Evolutionary conservation across 805 yeast species (phyloP).

Genomic region (Saccharomycopsis sp.): DNA sequence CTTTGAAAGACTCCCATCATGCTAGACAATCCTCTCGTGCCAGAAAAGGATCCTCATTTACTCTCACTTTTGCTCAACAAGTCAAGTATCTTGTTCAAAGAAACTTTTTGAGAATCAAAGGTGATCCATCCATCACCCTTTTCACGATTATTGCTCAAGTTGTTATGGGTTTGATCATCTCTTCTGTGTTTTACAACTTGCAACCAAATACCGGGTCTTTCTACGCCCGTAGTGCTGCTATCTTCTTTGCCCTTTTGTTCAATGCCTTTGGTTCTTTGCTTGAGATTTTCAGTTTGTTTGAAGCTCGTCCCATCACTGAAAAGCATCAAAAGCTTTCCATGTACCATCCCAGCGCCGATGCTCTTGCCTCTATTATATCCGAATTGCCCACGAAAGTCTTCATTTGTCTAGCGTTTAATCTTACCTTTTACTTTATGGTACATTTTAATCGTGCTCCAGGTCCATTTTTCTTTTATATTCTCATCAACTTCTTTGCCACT

Average conservation of each 20-base stretch:
- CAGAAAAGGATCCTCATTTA: slow-evolving; percentile 42
- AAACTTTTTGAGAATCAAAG: slow-evolving; percentile 40
- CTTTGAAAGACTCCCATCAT: slow-evolving; percentile 33
- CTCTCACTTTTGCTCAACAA: slow-evolving; percentile 45
- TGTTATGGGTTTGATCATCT: slow-evolving; percentile 44
- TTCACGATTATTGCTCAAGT: slow-evolving; percentile 37
- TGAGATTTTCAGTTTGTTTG: slow-evolving; percentile 47
- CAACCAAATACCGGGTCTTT: slow-evolving; percentile 36
- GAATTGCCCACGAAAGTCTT: slow-evolving; percentile 43
- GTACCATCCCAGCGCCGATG: slow-evolving; percentile 54
- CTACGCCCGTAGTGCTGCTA: slow-evolving; percentile 49
- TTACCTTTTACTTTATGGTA: slow-evolving; percentile 44
- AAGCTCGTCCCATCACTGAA: slow-evolving; percentile 48
- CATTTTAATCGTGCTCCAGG: slow-evolving; percentile 46
- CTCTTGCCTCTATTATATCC: slow-evolving; percentile 42
- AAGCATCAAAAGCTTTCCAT: slow-evolving; percentile 49
- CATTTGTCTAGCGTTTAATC: slow-evolving; percentile 38
- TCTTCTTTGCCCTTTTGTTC: slow-evolving; percentile 59
- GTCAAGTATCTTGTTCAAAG: slow-evolving; percentile 37
- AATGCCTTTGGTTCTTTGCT: slow-evolving; percentile 53
- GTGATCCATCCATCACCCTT: slow-evolving; percentile 40
- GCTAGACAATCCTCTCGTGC: slow-evolving; percentile 44
- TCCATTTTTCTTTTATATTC: slow-evolving; percentile 42
- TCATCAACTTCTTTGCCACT: slow-evolving; percentile 36
- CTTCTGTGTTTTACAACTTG: slow-evolving; percentile 52